Percentiles rank a stretch among this genome's conserved stretches.
phyloP scores from a whole-genome alignment of 2,329 filamentous ascomycete species.

The Neonectria hederae region DNA sequence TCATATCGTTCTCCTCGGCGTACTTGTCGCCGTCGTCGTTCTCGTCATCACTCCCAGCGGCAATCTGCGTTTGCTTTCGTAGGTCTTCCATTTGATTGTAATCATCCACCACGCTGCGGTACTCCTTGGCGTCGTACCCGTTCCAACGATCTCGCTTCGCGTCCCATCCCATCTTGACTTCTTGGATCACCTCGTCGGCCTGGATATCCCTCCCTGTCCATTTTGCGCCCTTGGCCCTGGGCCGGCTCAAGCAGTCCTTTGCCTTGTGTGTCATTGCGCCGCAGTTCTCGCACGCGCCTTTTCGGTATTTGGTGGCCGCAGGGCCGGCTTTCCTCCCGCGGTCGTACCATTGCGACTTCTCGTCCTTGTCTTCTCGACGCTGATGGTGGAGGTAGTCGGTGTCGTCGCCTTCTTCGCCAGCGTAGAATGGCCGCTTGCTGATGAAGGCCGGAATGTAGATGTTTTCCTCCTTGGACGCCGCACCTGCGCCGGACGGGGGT shows the following conservation, averaged over 20 bases:
- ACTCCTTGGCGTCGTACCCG: slow-evolving; percentile 92
- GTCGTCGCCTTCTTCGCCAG: slow-evolving; percentile 78
- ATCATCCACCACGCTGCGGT: slow-evolving; percentile 85
- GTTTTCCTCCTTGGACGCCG: slow-evolving; percentile 85
- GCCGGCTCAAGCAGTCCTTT: slow-evolving; percentile 91
- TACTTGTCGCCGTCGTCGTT: slow-evolving; percentile 76
- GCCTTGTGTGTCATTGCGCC: slow-evolving; percentile 96
- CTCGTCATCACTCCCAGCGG: slow-evolving; percentile 60
- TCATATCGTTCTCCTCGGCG: slow-evolving; percentile 97
- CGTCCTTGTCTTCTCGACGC: slow-evolving; percentile 69
- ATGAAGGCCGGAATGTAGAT: slow-evolving; percentile 99
- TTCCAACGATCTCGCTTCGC: slow-evolving; percentile 98
- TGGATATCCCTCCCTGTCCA: slow-evolving; percentile 95
- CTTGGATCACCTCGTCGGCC: slow-evolving; percentile 87
- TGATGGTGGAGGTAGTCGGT: slow-evolving; percentile 97
- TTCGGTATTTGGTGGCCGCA: slow-evolving; percentile 94
- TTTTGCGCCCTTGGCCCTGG: slow-evolving; percentile 87
- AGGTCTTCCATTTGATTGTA: slow-evolving; percentile 87
- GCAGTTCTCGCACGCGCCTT: slow-evolving; percentile 98
- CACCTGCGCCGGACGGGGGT: slow-evolving; percentile 49
- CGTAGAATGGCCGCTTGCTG: slow-evolving; percentile 96
- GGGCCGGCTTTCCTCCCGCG: slow-evolving; percentile 85
- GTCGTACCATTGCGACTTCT: slow-evolving; percentile 90
- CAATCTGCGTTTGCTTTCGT: slow-evolving; percentile 62
- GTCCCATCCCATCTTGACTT: slow-evolving; percentile 92